Percentiles rank a stretch among this genome's conserved stretches.
Evolutionary conservation across 2,329 filamentous ascomycete species (phyloP).

Genomic region (Talaromyces atroroseus): DNA sequence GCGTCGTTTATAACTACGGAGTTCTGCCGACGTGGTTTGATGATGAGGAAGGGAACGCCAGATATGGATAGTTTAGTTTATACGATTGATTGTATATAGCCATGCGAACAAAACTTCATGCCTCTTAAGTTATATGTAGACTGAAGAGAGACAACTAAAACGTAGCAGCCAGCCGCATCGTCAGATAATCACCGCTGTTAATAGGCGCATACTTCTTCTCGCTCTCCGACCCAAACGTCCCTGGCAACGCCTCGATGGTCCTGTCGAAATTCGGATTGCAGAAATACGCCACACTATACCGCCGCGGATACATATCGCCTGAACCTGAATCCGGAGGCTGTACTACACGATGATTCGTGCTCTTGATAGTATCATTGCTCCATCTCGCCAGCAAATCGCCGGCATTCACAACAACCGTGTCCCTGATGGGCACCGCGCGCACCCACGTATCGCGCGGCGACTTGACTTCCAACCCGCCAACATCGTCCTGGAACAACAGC

Average conservation of each 20-base stretch:
- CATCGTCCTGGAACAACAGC: conserved; percentile 51
- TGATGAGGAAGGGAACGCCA: conserved; percentile 55
- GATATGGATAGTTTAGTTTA: conserved; percentile 53
- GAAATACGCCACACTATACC: conserved; percentile 89
- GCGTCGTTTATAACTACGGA: conserved; percentile 57
- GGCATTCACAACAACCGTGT: conserved; percentile 81
- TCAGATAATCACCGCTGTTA: conserved; percentile 74
- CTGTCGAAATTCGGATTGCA: conserved; percentile 78
- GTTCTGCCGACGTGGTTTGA: conserved; percentile 63
- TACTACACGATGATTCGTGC: conserved; percentile 83
- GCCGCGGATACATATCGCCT: conserved; percentile 57
- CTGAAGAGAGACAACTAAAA: conserved; percentile 41
- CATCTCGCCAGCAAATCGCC: conserved; percentile 80
- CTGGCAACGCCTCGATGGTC: conserved; percentile 73
- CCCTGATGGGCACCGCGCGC: conserved; percentile 73
- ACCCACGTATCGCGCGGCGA: conserved; percentile 73
- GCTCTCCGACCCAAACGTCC: conserved; percentile 58
- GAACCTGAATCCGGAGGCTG: conserved; percentile 62
- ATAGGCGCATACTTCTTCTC: conserved; percentile 75
- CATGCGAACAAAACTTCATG: too few species aligned
- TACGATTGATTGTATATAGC: neutral
- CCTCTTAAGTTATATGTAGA: neutral
- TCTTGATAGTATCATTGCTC: conserved; percentile 89
- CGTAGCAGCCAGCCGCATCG: conserved; percentile 71
- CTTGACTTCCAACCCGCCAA: conserved; percentile 57